A percentile compares a stretch with the other conserved stretches of the same genome.
phyloP scores from a whole-genome alignment of 208 protist species.

The Acanthamoeba polyphaga region DNA sequence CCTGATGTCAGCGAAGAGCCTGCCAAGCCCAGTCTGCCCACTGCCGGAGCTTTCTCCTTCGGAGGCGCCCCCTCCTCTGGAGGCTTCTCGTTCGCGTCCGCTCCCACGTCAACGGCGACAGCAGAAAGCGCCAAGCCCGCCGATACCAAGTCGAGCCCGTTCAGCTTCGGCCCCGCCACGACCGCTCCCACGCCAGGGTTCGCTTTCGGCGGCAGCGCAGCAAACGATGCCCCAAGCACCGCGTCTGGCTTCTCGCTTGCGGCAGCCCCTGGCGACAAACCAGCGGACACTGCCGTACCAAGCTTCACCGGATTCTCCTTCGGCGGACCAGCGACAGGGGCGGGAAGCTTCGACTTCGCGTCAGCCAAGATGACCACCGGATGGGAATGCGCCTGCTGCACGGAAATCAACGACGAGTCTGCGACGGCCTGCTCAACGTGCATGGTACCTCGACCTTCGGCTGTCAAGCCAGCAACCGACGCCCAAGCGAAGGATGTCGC shows the following conservation, averaged over 20 bases:
- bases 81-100: neutral
- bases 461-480: neutral
- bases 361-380: neutral
- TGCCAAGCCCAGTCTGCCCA: neutral
- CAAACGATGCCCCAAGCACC: neutral
- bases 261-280: neutral
- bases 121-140: neutral
- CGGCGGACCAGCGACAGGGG: neutral
- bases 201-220: neutral
- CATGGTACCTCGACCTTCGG: neutral
- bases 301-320: neutral
- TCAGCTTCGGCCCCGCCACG: neutral
- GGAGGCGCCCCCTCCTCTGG: too few relatives aligned
- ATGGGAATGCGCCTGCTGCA: slow-evolving; percentile 14
- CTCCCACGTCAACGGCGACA: neutral
- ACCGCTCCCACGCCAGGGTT: neutral
- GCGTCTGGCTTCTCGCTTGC: neutral
- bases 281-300: neutral
- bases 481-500: neutral
- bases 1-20: neutral
- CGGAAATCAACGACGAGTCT: neutral
- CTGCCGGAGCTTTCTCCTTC: too few relatives aligned
- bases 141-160: neutral
- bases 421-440: neutral
- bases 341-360: neutral